Base-by-base conservation (phyloP, 1,284 basidiomycete genomes). In the Kalmanozyma brasiliensis region DNA sequence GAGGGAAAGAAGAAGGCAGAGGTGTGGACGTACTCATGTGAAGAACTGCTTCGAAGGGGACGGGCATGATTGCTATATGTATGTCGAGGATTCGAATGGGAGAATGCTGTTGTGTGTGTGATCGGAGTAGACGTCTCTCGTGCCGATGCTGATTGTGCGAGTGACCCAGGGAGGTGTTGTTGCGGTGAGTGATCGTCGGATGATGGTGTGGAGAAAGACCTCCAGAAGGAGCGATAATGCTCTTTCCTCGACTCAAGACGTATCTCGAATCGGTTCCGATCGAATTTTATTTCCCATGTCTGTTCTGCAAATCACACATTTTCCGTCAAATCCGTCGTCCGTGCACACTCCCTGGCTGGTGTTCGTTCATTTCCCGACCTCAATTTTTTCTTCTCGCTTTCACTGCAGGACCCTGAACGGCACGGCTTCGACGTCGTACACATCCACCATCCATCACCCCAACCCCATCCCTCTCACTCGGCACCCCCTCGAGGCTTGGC, bases 31-130 rank as follows among this genome's bases (percentile, higher is more conserved):
- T 49, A 70, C 66, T 78, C 77, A 82, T 80, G 40, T 80, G 80
- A 33, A 82, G 69, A 45, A 81, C 62, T 8, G 80, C 78, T 53
- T 81, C 77, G 49, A 74, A 80, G 4, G 80, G 80, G 52, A 82
- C 78, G 20, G 80, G 80, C 80, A 82, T 82, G n/a, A 43, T 73
- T 62, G 20, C 19, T n/a, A n/a, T n/a, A n/a, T n/a, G n/a, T n/a
- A n/a, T n/a, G n/a, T n/a, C n/a, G n/a, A n/a, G n/a, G n/a, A n/a
- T n/a, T n/a, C n/a, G n/a, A n/a, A n/a, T n/a, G n/a, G n/a, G n/a
- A n/a, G n/a, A 4, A 8, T 17, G 35, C 19, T 16, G 16, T 30
- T 40, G 44, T 26, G 29, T 49, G 23, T 40, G 35, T 7, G n/a
- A n/a, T n/a, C n/a, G n/a, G n/a, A n/a, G n/a, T n/a, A n/a, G n/a